A percentile compares a stretch with the other conserved stretches of the same genome.
These are phyloP conservation scores for Fraxinus dipetala DNA, from an alignment of 305 asterid species.

Conservation along the genomic window DNA sequence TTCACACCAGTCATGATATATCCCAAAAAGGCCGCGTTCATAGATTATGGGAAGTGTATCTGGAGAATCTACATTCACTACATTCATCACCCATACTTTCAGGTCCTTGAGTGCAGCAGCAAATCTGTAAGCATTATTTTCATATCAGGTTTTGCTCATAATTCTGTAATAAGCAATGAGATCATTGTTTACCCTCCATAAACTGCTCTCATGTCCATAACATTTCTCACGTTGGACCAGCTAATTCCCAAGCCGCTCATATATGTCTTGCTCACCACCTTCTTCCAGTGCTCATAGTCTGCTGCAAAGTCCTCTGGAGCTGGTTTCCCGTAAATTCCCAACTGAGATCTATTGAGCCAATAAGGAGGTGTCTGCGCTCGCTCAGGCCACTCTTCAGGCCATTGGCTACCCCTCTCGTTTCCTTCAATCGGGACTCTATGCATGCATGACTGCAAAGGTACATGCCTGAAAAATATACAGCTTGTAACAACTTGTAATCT, in stretches of 20 bases:
- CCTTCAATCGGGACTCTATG: slow-evolving; percentile 56
- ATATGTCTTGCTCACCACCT: slow-evolving; percentile 52
- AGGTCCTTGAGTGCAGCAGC: slow-evolving; percentile 87
- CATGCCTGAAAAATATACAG: slow-evolving; percentile 51
- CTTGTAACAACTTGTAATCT: neutral
- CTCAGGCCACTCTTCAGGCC: slow-evolving; percentile 93
- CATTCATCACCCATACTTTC: slow-evolving; percentile 84
- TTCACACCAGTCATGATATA: slow-evolving; percentile 94
- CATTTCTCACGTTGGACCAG: slow-evolving; percentile 74
- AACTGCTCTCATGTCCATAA: slow-evolving; percentile 95
- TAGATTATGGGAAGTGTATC: slow-evolving; percentile 90
- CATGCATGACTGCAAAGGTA: slow-evolving; percentile 82
- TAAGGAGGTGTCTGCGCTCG: slow-evolving; percentile 61
- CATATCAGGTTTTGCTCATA: slow-evolving; percentile 3
- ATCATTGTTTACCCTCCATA: slow-evolving; percentile 73
- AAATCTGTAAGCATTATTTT: slow-evolving; percentile 49
- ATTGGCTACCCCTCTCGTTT: slow-evolving; percentile 64
- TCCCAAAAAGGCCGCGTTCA: slow-evolving; percentile 84
- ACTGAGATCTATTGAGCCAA: slow-evolving; percentile 68
- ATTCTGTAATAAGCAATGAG: slow-evolving; percentile 5
- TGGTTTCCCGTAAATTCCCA: slow-evolving; percentile 79
- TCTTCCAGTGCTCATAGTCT: slow-evolving; percentile 73
- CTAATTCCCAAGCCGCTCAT: slow-evolving; percentile 64
- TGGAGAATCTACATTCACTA: slow-evolving; percentile 72
- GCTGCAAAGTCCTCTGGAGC: slow-evolving; percentile 74